A percentile compares a stretch with the other conserved stretches of the same genome.
These are phyloP conservation scores for Boletus mariae DNA, from an alignment of 1,284 basidiomycete species.

Conservation along the genomic window DNA sequence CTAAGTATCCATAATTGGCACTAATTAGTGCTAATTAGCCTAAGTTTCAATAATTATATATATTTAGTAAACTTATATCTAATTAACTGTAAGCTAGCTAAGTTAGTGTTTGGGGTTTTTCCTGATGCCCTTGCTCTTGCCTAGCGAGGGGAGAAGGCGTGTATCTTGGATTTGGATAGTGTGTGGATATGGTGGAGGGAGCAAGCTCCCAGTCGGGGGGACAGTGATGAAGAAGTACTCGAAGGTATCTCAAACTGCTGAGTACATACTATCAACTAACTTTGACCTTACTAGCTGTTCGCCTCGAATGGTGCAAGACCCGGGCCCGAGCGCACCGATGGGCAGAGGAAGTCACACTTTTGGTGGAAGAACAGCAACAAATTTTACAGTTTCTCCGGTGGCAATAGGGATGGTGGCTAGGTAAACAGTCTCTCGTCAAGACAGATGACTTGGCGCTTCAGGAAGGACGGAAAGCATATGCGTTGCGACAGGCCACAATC, in stretches of 20 bases:
- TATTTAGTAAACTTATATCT: no score
- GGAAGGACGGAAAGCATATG: no score
- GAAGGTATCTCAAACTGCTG: neutral
- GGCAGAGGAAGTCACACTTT: neutral
- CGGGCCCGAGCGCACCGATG: neutral
- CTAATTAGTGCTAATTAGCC: no score
- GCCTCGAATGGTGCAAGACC: neutral
- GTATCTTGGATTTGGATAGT: neutral
- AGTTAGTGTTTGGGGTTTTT: no score
- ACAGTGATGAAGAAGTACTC: neutral
- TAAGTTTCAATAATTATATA: no score
- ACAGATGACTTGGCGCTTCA: no score
- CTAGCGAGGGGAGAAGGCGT: neutral
- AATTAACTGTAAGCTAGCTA: no score
- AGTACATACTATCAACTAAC: no score
- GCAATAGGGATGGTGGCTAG: neutral
- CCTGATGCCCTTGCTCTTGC: no score
- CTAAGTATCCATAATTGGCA: no score
- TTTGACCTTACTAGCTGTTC: neutral
- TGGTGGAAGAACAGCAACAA: neutral
- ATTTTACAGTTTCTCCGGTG: neutral
- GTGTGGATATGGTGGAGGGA: neutral
- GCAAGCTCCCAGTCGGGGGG: neutral
- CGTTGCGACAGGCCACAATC: no score
- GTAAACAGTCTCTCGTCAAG: no score